Conservation (phyloP, 345 rosid species). For the Draba incana region DNA sequence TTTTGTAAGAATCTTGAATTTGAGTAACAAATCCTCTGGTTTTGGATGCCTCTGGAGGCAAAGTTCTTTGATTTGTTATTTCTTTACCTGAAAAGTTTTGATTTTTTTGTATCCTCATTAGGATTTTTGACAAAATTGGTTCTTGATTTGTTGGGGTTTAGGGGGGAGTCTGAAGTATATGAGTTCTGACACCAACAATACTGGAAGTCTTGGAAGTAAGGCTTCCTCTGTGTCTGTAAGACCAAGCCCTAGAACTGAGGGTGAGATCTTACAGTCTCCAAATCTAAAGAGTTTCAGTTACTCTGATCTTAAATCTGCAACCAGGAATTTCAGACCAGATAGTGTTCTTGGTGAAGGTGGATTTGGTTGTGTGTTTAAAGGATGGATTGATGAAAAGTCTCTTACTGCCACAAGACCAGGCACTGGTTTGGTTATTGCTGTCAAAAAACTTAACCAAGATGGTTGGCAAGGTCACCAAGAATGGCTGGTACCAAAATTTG, state of each 20-base stretch:
- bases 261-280: slow-evolving; percentile 67
- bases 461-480: slow-evolving; percentile 79
- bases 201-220: slow-evolving; percentile 50
- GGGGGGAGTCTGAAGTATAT: slow-evolving; percentile 44
- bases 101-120: not conserved
- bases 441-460: slow-evolving; percentile 72
- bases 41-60: slow-evolving; percentile 37
- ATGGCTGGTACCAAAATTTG: slow-evolving; percentile 56
- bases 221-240: slow-evolving; percentile 47
- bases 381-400: slow-evolving; percentile 76
- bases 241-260: slow-evolving; percentile 67
- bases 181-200: slow-evolving; percentile 40
- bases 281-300: slow-evolving; percentile 67
- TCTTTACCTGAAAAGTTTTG: slow-evolving; percentile 11
- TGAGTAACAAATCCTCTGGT: not conserved
- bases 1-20: not conserved
- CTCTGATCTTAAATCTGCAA: slow-evolving; percentile 61
- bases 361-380: slow-evolving; percentile 80
- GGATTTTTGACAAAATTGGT: not conserved
- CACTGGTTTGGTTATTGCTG: slow-evolving; percentile 76
- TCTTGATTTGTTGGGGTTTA: slow-evolving; percentile 23
- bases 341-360: slow-evolving; percentile 89
- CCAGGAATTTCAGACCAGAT: slow-evolving; percentile 77
- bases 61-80: slow-evolving; percentile 24
- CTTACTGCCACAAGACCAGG: slow-evolving; percentile 72